Evolutionary conservation across 805 yeast species (phyloP).

Genomic region (Myxozyma nipponensis): DNA sequence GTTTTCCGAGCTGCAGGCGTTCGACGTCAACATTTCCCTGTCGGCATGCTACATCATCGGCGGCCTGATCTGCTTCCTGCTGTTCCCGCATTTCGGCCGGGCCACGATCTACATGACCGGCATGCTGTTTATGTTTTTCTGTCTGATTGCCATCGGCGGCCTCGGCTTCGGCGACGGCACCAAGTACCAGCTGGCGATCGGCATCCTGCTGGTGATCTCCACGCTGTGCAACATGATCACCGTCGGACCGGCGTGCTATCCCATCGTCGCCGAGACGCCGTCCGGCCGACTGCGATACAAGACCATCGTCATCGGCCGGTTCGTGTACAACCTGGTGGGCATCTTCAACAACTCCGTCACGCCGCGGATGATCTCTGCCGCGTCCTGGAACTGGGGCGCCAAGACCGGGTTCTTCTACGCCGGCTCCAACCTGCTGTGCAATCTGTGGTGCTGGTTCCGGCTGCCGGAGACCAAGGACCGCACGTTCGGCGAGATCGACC

Average conservation of each 20-base stretch:
- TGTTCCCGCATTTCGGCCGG: slow-evolving; percentile 28
- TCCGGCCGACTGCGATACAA: slow-evolving; percentile 44
- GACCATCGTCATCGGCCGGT: slow-evolving; percentile 44
- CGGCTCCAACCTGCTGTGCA: slow-evolving; percentile 36
- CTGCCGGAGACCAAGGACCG: slow-evolving; percentile 58
- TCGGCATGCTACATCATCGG: slow-evolving; percentile 48
- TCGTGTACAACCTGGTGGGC: slow-evolving; percentile 30
- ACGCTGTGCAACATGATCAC: slow-evolving; percentile 47
- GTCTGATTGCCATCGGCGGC: slow-evolving; percentile 33
- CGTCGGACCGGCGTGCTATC: slow-evolving; percentile 45
- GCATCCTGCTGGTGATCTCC: slow-evolving; percentile 46
- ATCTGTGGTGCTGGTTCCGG: slow-evolving; percentile 48
- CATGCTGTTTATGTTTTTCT: slow-evolving; percentile 6
- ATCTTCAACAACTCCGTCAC: slow-evolving; percentile 28
- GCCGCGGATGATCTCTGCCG: slow-evolving; percentile 52
- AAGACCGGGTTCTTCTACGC: slow-evolving; percentile 32
- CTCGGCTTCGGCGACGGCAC: slow-evolving; percentile 16
- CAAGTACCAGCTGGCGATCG: slow-evolving; percentile 32
- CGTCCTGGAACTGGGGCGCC: slow-evolving; percentile 35
- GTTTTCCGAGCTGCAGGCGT: too few species aligned
- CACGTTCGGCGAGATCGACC: slow-evolving; percentile 59
- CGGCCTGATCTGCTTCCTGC: slow-evolving; percentile 32
- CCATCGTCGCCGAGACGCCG: slow-evolving; percentile 44
- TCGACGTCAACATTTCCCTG: slow-evolving; percentile 47
- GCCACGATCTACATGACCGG: slow-evolving; percentile 18